Conservation (phyloP, 2,329 filamentous ascomycete species). For the Dendryphion nanum region DNA sequence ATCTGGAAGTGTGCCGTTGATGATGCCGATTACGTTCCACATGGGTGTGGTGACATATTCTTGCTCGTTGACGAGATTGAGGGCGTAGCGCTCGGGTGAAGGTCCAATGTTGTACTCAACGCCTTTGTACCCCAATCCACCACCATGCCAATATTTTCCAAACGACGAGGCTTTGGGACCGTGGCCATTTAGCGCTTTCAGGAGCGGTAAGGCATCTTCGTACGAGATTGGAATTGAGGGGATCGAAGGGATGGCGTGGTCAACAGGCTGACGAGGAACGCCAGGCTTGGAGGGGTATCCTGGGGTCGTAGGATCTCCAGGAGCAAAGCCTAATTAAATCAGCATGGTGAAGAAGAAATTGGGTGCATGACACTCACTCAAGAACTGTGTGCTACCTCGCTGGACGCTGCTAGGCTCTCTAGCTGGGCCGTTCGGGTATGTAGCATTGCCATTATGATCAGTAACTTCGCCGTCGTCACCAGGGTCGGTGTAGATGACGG, state of each 20-base stretch:
- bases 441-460: conserved; percentile 73
- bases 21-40: conserved; percentile 81
- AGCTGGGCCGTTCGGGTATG: conserved; percentile 84
- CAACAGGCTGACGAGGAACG: conserved; percentile 70
- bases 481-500: conserved; percentile 81
- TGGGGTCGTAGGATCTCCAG: conserved; percentile 82
- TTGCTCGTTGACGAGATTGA: conserved; percentile 51
- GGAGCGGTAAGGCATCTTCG: conserved; percentile 76
- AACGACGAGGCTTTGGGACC: conserved; percentile 76
- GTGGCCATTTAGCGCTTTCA: conserved; percentile 87
- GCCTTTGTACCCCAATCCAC: conserved; percentile 75
- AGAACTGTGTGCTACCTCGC: conserved; percentile 73
- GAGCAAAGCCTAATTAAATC: conserved; percentile 50
- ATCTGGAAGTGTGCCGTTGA: conserved; percentile 81
- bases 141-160: conserved; percentile 68
- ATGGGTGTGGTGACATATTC: conserved; percentile 51
- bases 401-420: conserved; percentile 87
- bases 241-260: conserved; percentile 74
- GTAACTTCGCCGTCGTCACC: conserved; percentile 83
- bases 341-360: conserved; percentile 4
- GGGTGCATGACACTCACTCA: conserved; percentile 36
- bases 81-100: conserved; percentile 64
- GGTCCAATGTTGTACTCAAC: conserved; percentile 85
- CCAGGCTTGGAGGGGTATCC: conserved; percentile 92
- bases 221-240: conserved; percentile 93